A percentile compares a stretch with the other conserved stretches of the same genome.
These are phyloP conservation scores for Fomes fomentarius DNA, from an alignment of 1,284 basidiomycete genomes.

Conservation along the genomic window DNA sequence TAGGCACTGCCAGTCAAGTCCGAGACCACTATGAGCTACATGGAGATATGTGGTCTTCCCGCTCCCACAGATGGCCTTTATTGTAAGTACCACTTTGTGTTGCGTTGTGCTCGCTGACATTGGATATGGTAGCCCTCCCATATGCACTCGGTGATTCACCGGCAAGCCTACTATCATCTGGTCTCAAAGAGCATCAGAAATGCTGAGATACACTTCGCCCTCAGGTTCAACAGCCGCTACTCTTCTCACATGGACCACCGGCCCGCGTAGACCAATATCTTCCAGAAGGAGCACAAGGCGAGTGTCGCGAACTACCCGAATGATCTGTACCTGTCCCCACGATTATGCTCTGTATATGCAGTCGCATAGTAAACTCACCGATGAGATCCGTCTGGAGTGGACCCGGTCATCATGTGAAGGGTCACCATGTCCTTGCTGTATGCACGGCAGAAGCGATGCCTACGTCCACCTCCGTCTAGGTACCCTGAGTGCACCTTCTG, in stretches of 20 bases:
- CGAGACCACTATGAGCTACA: conserved; percentile 10
- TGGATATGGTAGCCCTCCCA: neutral
- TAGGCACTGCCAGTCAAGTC: neutral
- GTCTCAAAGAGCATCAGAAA: no score
- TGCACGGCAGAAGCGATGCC: neutral
- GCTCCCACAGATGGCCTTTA: neutral
- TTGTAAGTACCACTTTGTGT: neutral
- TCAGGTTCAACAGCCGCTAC: conserved; percentile 4
- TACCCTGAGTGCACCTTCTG: neutral
- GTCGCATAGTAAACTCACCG: neutral
- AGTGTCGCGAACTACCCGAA: no score
- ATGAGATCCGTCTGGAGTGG: neutral
- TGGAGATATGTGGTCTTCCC: conserved; percentile 7
- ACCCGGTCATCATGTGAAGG: conserved; percentile 9
- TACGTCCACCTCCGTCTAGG: no score
- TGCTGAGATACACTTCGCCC: neutral
- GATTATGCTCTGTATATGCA: neutral
- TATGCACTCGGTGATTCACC: conserved; percentile 9
- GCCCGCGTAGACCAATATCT: conserved; percentile 8
- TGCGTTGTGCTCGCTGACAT: neutral
- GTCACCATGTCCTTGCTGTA: neutral
- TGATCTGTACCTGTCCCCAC: no score
- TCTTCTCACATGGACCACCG: conserved; percentile 13
- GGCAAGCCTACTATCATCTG: conserved; percentile 12
- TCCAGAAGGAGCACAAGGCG: conserved; percentile 14